Base-by-base conservation (phyloP, 1,284 basidiomycete genomes). In the Phylloboletellus chloephorus region DNA sequence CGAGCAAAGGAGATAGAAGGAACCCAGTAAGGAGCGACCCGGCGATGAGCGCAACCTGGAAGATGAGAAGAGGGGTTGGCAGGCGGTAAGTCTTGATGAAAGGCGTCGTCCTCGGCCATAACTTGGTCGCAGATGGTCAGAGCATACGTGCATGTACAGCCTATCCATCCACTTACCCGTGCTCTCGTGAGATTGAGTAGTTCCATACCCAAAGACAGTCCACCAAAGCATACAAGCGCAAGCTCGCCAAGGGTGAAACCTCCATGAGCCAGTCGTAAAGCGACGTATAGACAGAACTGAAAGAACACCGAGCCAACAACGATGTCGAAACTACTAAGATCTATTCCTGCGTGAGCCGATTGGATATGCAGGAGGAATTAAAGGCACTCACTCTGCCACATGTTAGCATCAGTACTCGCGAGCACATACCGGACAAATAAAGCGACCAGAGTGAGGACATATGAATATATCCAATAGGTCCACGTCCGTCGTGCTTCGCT, bases 161-260 rank as follows among this genome's bases (percentile, higher is more conserved):
- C n/a, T 19, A 20, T 15, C 13, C 2, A 22, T 35, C 23, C 10
- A 65, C 82, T 43, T 58, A 91, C 90, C 63, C 76, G 76, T 39
- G 86, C 81, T 37, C 80, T 78, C 2, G 90, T 94, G 44, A 94
- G 61, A 54, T 88, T 88, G 44, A 91, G 66, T 15, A 83, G 71
- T 61, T 98, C 96, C 70, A 93, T 82, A 53, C 82, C 85, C 24
- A 98, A 61, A 1, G 85, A 84, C 1, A 92, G 88, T 12, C 88
- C 92, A 31, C 92, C 88, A 50, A 89, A 88, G 26, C 85, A 84
- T 11, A 96, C 87, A 16, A 97, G 68, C 13, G 83, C 84, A 8
- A 98, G 75, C 62, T 99, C 96, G 34, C 96, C 96, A 2, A 98
- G 73, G 0, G 95, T 98, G 64, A 98, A 95, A 10, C 89, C 90